Percentiles rank a stretch among this genome's conserved stretches.
Conservation (phyloP, 2,329 filamentous ascomycete species). For the Lachnellula subtilissima region DNA sequence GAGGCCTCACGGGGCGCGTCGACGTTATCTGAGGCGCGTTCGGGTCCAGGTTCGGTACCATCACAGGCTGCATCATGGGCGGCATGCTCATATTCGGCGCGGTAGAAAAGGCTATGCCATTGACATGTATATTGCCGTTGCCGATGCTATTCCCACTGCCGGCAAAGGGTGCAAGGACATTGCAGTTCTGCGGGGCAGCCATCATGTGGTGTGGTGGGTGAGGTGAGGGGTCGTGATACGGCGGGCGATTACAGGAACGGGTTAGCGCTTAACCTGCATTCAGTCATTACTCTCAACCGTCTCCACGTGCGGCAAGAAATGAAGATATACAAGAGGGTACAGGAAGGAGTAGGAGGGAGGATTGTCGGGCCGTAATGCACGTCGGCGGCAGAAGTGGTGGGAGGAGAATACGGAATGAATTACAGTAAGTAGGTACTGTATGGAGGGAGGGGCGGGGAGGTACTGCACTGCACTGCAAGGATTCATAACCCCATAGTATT, state of each 20-base stretch:
- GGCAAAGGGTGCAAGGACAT: background rate
- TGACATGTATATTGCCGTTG: background rate
- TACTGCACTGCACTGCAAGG: too few relatives aligned
- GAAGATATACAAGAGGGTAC: background rate
- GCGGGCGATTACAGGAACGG: background rate
- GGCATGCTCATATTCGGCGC: background rate
- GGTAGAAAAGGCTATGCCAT: background rate
- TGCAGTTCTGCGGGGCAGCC: background rate
- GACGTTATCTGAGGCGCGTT: background rate
- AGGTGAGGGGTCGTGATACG: background rate
- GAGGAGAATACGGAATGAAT: background rate
- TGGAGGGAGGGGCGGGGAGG: too few relatives aligned
- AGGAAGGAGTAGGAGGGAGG: background rate
- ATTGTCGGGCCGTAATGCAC: background rate
- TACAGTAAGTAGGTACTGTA: too few relatives aligned
- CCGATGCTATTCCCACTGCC: background rate
- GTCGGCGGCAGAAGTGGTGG: background rate
- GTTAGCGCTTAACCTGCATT: background rate
- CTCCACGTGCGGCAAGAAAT: background rate
- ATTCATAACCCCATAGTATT: too few relatives aligned
- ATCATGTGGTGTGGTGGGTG: background rate
- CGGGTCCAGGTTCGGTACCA: background rate
- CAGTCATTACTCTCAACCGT: background rate
- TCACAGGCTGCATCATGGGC: background rate
- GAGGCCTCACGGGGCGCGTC: slow-evolving; percentile 10